Percentiles rank a stretch among this genome's conserved stretches.
Evolutionary conservation across 2,329 filamentous ascomycete species (phyloP).

Genomic region (Penicillium aurantiogriseum): DNA sequence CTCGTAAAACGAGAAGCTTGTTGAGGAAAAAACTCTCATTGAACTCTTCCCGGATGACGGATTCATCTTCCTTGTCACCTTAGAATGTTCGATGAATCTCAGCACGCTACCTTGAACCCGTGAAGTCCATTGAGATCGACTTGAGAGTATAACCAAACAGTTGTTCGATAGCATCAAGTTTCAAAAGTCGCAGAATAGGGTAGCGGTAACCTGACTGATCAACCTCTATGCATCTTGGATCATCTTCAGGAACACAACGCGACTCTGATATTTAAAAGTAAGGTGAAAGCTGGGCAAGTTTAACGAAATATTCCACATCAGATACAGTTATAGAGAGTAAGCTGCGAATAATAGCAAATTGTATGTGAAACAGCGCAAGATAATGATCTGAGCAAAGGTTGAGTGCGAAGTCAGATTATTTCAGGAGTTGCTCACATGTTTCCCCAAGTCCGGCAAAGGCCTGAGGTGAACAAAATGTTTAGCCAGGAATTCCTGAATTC

Average conservation of each 20-base stretch:
- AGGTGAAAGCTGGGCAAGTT: too few relatives aligned
- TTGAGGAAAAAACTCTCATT: neutral
- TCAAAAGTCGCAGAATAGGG: neutral
- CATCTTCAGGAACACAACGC: neutral
- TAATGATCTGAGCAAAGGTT: too few relatives aligned
- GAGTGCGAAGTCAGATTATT: too few relatives aligned
- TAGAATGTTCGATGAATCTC: neutral
- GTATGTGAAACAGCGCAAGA: too few relatives aligned
- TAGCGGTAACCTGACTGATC: neutral
- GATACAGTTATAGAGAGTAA: too few relatives aligned
- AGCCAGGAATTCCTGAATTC: too few relatives aligned
- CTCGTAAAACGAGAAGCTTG: neutral
- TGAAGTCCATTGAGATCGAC: neutral
- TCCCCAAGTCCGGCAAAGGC: too few relatives aligned
- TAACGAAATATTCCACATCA: too few relatives aligned
- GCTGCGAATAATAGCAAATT: too few relatives aligned
- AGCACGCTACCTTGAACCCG: neutral
- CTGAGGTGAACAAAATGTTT: too few relatives aligned
- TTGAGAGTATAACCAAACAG: neutral
- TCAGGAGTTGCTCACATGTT: too few relatives aligned
- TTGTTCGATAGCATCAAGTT: neutral
- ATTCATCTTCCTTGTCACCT: neutral
- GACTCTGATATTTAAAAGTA: too few relatives aligned
- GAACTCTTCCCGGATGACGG: neutral
- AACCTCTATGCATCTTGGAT: neutral